Evolutionary conservation across 768 basidiomycete species (phyloP).

Genomic region (Clavulina sp.): DNA sequence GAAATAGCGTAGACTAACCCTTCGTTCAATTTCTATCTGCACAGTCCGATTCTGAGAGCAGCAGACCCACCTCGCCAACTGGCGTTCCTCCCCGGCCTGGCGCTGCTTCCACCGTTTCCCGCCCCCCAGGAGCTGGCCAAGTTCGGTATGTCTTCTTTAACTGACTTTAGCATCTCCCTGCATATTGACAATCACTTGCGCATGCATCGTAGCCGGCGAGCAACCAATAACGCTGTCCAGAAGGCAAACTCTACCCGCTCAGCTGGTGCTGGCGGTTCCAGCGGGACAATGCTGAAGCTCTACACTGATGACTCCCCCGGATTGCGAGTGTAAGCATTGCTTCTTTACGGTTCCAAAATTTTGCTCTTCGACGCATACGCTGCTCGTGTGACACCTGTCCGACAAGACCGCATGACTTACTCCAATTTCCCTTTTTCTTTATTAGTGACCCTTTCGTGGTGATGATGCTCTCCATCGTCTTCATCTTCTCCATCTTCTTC

Average conservation of each 20-base stretch:
- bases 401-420: not conserved
- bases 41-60: not conserved
- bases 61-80: not conserved
- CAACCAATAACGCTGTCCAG: conserved; percentile 26
- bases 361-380: not conserved
- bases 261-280: conserved; percentile 89
- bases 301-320: conserved; percentile 98
- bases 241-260: conserved; percentile 78
- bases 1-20: too few relatives aligned
- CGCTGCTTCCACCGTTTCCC: conserved; percentile 29
- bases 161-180: not conserved
- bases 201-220: conserved; percentile 42
- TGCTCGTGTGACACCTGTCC: not conserved
- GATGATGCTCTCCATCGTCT: conserved; percentile 83
- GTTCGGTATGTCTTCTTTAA: conserved; percentile 40
- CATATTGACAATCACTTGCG: not conserved
- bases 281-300: conserved; percentile 95
- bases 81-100: conserved; percentile 23
- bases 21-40: too few relatives aligned
- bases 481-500: conserved; percentile 98
- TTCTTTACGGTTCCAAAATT: not conserved
- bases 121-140: conserved; percentile 55
- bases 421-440: not conserved
- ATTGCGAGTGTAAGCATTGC: conserved; percentile 71
- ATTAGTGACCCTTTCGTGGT: conserved; percentile 90